phyloP scores from a whole-genome alignment of 371 early-diverging fungal species.

The Circinella umbellata region DNA sequence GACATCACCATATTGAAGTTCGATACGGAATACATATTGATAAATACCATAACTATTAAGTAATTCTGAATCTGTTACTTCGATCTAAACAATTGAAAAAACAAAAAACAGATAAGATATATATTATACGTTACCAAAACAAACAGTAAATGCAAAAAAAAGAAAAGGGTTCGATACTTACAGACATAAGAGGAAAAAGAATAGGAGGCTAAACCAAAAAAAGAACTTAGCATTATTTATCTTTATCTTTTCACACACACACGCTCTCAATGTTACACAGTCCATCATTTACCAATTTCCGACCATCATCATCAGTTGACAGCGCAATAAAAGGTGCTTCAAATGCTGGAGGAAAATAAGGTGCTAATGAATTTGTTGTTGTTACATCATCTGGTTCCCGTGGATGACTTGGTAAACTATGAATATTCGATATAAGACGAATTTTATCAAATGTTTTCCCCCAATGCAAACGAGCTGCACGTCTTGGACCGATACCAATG shows the following conservation, averaged over 20 bases:
- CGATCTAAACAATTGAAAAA: conserved; percentile 38
- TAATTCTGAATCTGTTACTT: conserved; percentile 60
- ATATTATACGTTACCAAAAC: neutral
- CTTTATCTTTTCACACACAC: no score
- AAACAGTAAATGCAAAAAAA: neutral
- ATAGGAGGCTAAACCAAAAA: conserved; percentile 43
- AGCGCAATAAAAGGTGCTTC: conserved; percentile 49
- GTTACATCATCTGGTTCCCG: neutral
- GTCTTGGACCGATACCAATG: neutral
- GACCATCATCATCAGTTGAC: conserved; percentile 39
- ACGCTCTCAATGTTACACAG: neutral
- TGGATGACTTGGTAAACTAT: conserved; percentile 20
- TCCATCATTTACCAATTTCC: conserved; percentile 35
- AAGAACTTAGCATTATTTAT: neutral
- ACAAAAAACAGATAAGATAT: neutral
- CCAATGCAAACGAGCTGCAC: conserved; percentile 40
- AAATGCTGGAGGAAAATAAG: conserved; percentile 46
- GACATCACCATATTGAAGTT: conserved; percentile 79
- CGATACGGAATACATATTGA: conserved; percentile 70
- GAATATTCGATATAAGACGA: conserved; percentile 43
- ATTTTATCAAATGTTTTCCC: conserved; percentile 51
- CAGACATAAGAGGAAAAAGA: conserved; percentile 43
- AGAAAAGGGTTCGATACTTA: conserved; percentile 16
- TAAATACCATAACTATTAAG: conserved; percentile 34
- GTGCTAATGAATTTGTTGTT: conserved; percentile 25